Evolutionary conservation across 148 eudicot genomes (phyloP).

Genomic region (Rhododendron henanense): DNA sequence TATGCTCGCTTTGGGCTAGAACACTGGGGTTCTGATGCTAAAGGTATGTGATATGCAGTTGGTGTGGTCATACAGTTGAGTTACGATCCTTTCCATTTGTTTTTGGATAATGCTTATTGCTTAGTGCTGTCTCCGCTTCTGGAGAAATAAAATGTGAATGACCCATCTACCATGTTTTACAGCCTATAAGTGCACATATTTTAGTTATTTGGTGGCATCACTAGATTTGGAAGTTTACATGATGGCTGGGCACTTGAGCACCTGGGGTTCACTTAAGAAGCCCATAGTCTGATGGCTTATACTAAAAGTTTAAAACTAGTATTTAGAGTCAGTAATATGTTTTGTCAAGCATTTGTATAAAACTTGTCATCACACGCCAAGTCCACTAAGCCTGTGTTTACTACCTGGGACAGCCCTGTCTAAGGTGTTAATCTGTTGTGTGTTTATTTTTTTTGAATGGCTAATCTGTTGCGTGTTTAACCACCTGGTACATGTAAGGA

Average conservation of each 20-base stretch:
- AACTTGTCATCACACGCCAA: background rate
- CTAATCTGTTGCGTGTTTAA: background rate
- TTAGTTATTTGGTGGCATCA: background rate
- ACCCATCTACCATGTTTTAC: background rate
- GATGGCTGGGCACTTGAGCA: background rate
- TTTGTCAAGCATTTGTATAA: background rate
- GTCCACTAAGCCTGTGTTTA: background rate
- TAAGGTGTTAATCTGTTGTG: background rate
- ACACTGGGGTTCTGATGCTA: slow-evolving; percentile 99
- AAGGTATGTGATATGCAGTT: slow-evolving; percentile 47
- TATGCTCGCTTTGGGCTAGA: slow-evolving; percentile 88
- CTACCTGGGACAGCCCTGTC: background rate
- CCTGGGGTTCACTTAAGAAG: background rate
- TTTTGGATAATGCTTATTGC: background rate
- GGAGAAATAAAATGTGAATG: background rate
- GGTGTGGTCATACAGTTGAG: background rate
- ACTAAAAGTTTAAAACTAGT: background rate
- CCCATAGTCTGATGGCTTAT: background rate
- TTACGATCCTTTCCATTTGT: background rate
- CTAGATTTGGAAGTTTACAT: background rate
- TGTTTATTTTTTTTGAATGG: background rate
- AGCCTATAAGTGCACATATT: background rate
- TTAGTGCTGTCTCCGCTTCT: background rate
- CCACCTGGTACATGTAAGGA: background rate
- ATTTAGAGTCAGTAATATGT: background rate